Evolutionary conservation across 371 early-diverging fungal species (phyloP), one percentile per base, ranked within the genome.

Genomic region (Apophysomyces ossiformis): DNA sequence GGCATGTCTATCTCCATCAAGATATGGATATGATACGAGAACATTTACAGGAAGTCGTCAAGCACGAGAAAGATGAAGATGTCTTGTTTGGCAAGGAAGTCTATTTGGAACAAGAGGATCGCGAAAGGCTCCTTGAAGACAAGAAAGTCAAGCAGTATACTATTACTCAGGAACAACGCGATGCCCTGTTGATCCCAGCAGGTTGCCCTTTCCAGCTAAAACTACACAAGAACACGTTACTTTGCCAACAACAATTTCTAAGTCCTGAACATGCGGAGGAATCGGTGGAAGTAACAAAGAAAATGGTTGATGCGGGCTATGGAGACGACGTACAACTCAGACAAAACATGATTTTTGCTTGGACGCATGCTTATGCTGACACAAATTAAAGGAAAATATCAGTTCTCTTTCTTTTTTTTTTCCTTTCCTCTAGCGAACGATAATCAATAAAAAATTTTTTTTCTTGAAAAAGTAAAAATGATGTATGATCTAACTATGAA

Each of bases 401-500:
- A 1, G 5, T 9, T 7, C 21, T 7, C n/a, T n/a, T 16, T 0
- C 18, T 7, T 13, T 21, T 18, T 47, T 47, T 47, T 9, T 47
- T 21, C 9, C 16, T 50, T 11, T 50, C 21, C 21, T 50, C 21
- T 50, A 50, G 54, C 54, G 21, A 26, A 50, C 9, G 16, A 16
- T 50, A 50, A 21, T 21, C 54, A 50, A 50, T 18, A 18, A 50
- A 50, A 50, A 26, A 32, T 7, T 26, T 0, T 26, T 26, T 26
- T 26, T 26, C 32, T 26, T 26, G 32, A 26, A 26, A 16, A 16
- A 45, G 46, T n/a, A 21, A 50, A 21, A 50, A 50, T 21, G 21
- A 50, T 50, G 54, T 21, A 26, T 26, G 21, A 50, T 50, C 54
- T 50, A 50, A 50, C 11, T 69, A 74, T 47, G 64, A 47, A 18